phyloP scores from a whole-genome alignment of 345 rosid genomes.

The Corchorus capsularis region DNA sequence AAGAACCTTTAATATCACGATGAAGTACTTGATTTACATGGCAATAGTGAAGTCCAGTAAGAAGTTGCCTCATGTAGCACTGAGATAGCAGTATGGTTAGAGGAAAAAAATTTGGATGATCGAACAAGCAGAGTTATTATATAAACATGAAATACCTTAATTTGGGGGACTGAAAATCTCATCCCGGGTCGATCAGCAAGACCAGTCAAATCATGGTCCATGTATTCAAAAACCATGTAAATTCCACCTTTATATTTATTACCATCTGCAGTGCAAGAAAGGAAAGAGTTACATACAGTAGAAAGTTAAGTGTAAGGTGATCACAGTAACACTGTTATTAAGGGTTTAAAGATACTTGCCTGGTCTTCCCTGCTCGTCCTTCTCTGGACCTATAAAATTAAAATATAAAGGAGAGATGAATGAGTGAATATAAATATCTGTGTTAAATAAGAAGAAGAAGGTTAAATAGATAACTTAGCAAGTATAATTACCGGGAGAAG shows the following conservation, averaged over 20 bases:
- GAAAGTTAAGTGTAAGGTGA: not conserved
- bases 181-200: constrained; percentile 95
- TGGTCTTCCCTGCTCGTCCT: constrained; percentile 83
- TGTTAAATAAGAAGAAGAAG: not conserved
- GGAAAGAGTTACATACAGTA: not conserved
- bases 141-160: constrained; percentile 57
- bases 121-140: not conserved
- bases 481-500: constrained; percentile 61
- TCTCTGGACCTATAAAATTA: constrained; percentile 66
- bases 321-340: not conserved
- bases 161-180: constrained; percentile 90
- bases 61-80: constrained; percentile 98
- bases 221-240: constrained; percentile 96
- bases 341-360: constrained; percentile 45
- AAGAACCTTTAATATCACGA: constrained; percentile 89
- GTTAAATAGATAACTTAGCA: not conserved
- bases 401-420: too few relatives aligned
- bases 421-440: not conserved
- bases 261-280: constrained; percentile 52
- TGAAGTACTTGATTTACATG: constrained; percentile 97
- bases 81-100: constrained; percentile 24
- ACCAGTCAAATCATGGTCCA: constrained; percentile 98
- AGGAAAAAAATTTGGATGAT: not conserved
- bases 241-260: constrained; percentile 94
- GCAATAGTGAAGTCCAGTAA: constrained; percentile 96